Conservation (phyloP, 176 grass and related monocot species). For the Tuctoria greenei region DNA sequence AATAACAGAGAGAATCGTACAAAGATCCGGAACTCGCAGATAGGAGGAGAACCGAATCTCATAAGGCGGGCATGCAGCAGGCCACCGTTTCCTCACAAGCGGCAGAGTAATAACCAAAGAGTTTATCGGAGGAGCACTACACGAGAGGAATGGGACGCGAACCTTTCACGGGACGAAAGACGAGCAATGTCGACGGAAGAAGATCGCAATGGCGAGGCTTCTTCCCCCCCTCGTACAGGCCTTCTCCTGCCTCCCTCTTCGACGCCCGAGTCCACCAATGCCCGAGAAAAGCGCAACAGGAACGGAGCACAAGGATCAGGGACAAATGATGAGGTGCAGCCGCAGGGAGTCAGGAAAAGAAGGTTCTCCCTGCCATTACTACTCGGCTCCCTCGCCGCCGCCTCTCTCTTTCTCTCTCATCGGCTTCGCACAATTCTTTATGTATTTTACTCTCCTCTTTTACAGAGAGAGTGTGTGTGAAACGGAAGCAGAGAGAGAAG, state of each 20-base stretch:
- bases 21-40: neutral
- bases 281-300: constrained; percentile 26
- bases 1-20: neutral
- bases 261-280: constrained; percentile 39
- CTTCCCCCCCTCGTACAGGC: neutral
- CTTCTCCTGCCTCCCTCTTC: neutral
- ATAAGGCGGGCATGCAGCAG: neutral
- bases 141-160: neutral
- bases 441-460: constrained; percentile 14
- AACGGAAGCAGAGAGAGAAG: constrained; percentile 11
- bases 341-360: constrained; percentile 61
- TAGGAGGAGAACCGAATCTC: neutral
- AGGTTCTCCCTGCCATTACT: constrained; percentile 60
- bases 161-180: constrained; percentile 1
- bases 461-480: constrained; percentile 15
- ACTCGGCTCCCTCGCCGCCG: neutral
- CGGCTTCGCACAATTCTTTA: neutral
- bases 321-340: constrained; percentile 61
- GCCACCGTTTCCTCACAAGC: neutral
- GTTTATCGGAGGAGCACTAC: neutral
- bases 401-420: constrained; percentile 33
- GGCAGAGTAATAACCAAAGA: neutral
- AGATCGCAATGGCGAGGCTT: constrained; percentile 30
- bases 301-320: constrained; percentile 55
- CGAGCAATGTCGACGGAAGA: neutral